Base-by-base conservation (phyloP, 306 rosid genomes). In the Arachis stenosperma region DNA sequence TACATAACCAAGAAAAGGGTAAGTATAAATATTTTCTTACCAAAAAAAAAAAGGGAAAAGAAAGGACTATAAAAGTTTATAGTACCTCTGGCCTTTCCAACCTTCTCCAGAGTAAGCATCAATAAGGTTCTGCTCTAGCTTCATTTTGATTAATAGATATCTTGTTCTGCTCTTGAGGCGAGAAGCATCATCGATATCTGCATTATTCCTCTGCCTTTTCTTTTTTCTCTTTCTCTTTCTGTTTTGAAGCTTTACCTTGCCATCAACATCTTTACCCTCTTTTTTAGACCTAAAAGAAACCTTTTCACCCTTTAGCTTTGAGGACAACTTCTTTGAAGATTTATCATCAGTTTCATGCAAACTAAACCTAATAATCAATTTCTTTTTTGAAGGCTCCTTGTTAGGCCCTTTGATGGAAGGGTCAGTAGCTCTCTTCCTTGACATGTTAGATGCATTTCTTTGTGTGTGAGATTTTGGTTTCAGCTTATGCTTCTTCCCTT, bases 31-130 rank as follows among this genome's bases (percentile, higher is more conserved):
- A 48, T 33, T 30, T 55, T 56, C 5, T 53, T 60, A 15, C 58
- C 61, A 17, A 55, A 66, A 1, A 66, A 1, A 17, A 55, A 66
- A 1, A 3, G 43, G n/a, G 11, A 72, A 56, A 7, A 33, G 3
- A 30, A 39, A 46, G 33, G 63, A 17, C 33, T 42, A 14, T 43
- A 17, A 67, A 67, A 63, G 44, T 65, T 55, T 68, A 30, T 54
- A 52, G 27, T 86, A 92, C 98, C 98, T 92, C 75, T 92, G 95
- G 68, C 98, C 98, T 76, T 90, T 92, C 98, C 98, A 90, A 75
- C 98, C 97, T 83, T 92, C 98, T 58, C 85, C 91, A 73, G 97
- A 83, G 86, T 92, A 92, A 70, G 98, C 97, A 84, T 92, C 98
- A 65, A 92, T 88, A 44, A 92, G 97, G 90, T 88, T 88, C 88